Percentiles rank a stretch among this genome's conserved stretches.
Evolutionary conservation across 1,139 yeast genomes (phyloP).

Genomic region (Pichia kudriavzevii): DNA sequence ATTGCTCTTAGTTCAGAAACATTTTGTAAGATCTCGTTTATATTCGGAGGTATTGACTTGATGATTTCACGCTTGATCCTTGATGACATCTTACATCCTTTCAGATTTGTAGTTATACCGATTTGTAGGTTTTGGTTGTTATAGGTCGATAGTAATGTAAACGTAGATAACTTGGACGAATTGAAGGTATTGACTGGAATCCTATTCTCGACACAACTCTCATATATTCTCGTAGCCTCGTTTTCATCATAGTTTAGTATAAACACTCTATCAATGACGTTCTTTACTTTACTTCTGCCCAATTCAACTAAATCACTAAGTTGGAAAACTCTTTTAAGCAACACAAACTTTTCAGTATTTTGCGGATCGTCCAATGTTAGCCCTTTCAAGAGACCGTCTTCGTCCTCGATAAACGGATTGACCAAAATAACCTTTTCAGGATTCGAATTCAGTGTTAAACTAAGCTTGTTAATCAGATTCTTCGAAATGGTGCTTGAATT

Average conservation of each 20-base stretch:
- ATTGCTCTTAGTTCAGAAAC: conserved; percentile 58
- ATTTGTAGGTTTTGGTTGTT: conserved; percentile 69
- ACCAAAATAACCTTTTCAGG: conserved; percentile 10
- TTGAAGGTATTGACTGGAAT: conserved; percentile 82
- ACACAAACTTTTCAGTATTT: conserved; percentile 27
- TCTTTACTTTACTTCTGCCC: conserved; percentile 60
- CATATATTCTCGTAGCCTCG: too few relatives aligned
- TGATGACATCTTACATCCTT: conserved; percentile 82
- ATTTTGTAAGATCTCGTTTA: conserved; percentile 59
- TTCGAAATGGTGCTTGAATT: conserved; percentile 32
- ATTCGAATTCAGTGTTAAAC: conserved; percentile 29
- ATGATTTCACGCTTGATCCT: conserved; percentile 72
- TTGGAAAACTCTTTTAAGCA: conserved; percentile 33
- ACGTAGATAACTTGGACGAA: conserved; percentile 63
- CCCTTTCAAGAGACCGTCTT: conserved; percentile 2
- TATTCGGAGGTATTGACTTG: conserved; percentile 56
- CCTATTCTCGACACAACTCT: conserved; percentile 49
- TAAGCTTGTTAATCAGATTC: conserved; percentile 44
- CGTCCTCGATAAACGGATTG: conserved; percentile 1
- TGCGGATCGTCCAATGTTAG: not conserved
- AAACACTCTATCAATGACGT: conserved; percentile 69
- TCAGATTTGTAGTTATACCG: conserved; percentile 81
- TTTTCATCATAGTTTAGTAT: too few relatives aligned
- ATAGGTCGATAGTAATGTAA: conserved; percentile 67
- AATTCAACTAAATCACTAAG: conserved; percentile 39